Evolutionary conservation across 352 stramenopile genomes (phyloP).

Genomic region (Heterotrichella gracilis): DNA sequence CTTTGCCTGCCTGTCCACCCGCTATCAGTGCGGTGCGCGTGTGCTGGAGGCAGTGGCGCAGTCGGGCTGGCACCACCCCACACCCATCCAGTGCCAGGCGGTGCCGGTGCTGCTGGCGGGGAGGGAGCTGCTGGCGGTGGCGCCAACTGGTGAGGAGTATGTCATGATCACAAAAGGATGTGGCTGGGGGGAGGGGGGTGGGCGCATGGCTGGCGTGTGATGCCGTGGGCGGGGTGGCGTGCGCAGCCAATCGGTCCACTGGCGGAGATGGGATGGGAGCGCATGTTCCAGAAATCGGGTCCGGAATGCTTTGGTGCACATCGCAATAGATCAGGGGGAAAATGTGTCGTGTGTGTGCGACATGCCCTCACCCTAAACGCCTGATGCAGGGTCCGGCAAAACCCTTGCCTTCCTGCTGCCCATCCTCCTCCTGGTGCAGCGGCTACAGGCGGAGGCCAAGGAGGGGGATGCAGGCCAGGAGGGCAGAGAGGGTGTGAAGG

Average conservation of each 20-base stretch:
- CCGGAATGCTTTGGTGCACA: too few relatives aligned
- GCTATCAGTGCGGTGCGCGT: too few relatives aligned
- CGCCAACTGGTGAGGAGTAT: slow-evolving; percentile 83
- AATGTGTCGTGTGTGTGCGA: neutral
- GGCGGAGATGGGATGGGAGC: too few relatives aligned
- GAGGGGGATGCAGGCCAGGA: slow-evolving; percentile 15
- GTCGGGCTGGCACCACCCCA: slow-evolving; percentile 96
- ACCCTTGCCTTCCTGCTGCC: slow-evolving; percentile 85
- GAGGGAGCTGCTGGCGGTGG: slow-evolving; percentile 65
- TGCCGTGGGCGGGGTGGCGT: too few relatives aligned
- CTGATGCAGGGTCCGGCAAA: slow-evolving; percentile 45
- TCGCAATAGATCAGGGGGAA: too few relatives aligned
- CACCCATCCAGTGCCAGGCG: slow-evolving; percentile 87
- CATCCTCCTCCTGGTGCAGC: slow-evolving; percentile 41
- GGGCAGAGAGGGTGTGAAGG: slow-evolving; percentile 15
- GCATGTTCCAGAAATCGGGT: neutral
- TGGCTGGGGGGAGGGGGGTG: too few relatives aligned
- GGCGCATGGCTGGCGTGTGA: too few relatives aligned
- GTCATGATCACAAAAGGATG: too few relatives aligned
- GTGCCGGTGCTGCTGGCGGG: slow-evolving; percentile 46
- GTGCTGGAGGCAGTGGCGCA: too few relatives aligned
- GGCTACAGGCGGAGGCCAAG: slow-evolving; percentile 27
- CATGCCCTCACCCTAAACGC: neutral
- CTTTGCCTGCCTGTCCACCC: too few relatives aligned
- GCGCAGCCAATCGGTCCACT: too few relatives aligned